These are phyloP conservation scores for Colletotrichum eleusines DNA, from an alignment of 2,329 filamentous ascomycete species.

Conservation along the genomic window DNA sequence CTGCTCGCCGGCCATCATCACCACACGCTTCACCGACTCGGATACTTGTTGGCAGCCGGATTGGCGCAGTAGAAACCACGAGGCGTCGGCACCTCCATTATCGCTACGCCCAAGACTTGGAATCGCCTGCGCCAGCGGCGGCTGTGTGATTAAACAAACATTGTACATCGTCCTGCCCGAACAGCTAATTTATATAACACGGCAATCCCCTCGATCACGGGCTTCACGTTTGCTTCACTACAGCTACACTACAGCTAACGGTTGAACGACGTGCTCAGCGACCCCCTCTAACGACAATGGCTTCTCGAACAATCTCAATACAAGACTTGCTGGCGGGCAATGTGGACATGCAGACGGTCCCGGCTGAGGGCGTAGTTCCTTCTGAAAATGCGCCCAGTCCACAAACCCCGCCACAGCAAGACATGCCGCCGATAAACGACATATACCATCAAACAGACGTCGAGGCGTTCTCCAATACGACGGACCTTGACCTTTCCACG, in stretches of 20 bases:
- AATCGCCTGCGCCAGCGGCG: not conserved
- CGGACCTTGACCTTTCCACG: not conserved
- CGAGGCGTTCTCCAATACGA: not conserved
- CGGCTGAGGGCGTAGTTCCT: not conserved
- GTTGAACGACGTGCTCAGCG: slow-evolving; percentile 1
- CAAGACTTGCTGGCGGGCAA: not conserved
- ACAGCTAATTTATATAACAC: slow-evolving; percentile 5
- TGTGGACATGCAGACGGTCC: not conserved
- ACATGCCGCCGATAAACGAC: not conserved
- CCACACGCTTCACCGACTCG: not conserved
- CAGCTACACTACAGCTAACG: too few species aligned
- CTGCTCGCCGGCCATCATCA: not conserved
- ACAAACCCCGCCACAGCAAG: not conserved
- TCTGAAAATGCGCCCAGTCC: not conserved
- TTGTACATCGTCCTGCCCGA: not conserved
- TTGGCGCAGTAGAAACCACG: not conserved
- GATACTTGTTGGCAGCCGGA: not conserved
- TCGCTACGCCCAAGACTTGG: not conserved
- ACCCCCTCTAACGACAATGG: slow-evolving; percentile 3
- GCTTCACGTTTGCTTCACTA: slow-evolving; percentile 14
- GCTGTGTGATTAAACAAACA: not conserved
- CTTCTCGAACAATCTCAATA: slow-evolving; percentile 17
- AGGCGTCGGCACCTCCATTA: not conserved
- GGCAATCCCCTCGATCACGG: not conserved
- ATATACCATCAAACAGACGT: not conserved